Evolutionary conservation across 129 eudicot species (phyloP), one percentile per base, ranked within the genome.

Genomic region (Tagetes patula): DNA sequence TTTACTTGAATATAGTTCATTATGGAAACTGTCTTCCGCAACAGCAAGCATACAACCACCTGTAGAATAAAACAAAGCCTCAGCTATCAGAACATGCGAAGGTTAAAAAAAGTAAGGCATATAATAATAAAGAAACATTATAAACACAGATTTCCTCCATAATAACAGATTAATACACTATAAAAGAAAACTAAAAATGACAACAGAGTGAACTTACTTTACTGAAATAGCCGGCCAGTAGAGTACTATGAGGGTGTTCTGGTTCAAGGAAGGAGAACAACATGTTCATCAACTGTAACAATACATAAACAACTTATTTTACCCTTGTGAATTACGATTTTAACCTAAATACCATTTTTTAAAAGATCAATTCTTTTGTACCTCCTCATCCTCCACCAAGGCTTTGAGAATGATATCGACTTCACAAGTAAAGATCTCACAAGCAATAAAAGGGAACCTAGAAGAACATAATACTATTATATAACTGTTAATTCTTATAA

Each of bases 351-450:
- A 39, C 43, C 36, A 45, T 11, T 77, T 10, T 74, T 47, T 52
- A 58, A 13, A 54, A 27, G n/a, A 69, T 60, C 14, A 6, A 58
- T 12, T 6, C 48, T 30, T 64, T 6, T 68, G 52, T 77, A 93
- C 98, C 96, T 90, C 96, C 65, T 93, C 98, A 81, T 93, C 96
- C 79, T 89, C 96, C 47, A 87, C 89, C 89, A 93, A 82, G 53
- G 96, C 88, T 80, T 87, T 93, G 70, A 93, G 96, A 68, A 93
- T 85, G 48, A 87, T 78, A 76, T 93, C 98, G 55, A 90, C 96
- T 82, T 93, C 98, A 83, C 98, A 93, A 14, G 98, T 93, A 73
- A 93, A 93, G 41, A 93, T 90, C 79, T 93, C 98, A 84, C 98
- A 93, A 34, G 98, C 86, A 77, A 93, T 82, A 82, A 93, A 93